Base-by-base conservation (phyloP, 2,329 filamentous ascomycete genomes). In the Ascomycota sp. region DNA sequence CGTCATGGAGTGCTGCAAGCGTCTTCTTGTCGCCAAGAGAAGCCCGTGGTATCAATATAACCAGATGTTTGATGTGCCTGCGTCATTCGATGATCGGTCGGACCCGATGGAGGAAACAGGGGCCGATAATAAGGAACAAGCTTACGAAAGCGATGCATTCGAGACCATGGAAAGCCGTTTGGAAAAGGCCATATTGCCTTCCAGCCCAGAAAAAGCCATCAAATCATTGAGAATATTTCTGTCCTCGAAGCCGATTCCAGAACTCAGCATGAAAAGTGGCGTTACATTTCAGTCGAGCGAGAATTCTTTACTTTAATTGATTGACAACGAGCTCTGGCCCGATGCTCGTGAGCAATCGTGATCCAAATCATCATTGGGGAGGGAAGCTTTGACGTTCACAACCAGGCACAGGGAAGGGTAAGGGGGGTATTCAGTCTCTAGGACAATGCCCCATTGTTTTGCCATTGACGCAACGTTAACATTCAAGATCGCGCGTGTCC, bases 1-100 rank as follows among this genome's bases (percentile, higher is more conserved):
- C 4, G 64, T 81, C 31, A 62, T 63, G 31, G 76, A 82, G 50
- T 71, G 77, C 28, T 62, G 61, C 36, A 75, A 76, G 49, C 55
- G 64, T 29, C 55, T 69, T 32, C 51, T 76, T 34, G 53, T 45
- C 26, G 57, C 60, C 33, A 50, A 56, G 29, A 58, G 57, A 4
- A 56, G 54, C 38, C 41, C 53, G 32, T 70, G 62, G 59, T 67
- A 54, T 37, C 68, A 69, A 47, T 72, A 68, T 48, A 72, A 72
- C 39, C 55, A 62, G 35, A 50, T 71, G 9, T 67, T 65, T 43
- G 59, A 66, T 38, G 52, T 61, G 12, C 54, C 54, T 24, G 40
- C 50, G 8, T 52, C 26, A 6, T 11, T 29, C 47, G 42, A 38
- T 13, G 42, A 38, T 13, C 41, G 55, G 11, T 41, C 46, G 30